Evolutionary conservation across 768 basidiomycete species (phyloP).

Genomic region (Clitopilus passeckerianus): DNA sequence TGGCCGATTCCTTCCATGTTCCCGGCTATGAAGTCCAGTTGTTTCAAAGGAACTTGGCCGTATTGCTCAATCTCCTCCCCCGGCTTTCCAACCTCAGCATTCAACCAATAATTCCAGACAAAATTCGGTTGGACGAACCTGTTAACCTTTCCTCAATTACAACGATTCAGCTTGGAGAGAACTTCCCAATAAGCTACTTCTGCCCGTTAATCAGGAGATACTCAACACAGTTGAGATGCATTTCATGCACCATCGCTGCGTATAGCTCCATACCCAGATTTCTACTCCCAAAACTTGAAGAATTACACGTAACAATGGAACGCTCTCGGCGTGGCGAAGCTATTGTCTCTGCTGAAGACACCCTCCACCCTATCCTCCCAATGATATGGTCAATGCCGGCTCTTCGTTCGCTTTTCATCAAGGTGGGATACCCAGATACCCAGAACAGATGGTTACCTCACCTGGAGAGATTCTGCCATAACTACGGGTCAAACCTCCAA

Average conservation of each 20-base stretch:
- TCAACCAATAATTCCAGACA: not conserved
- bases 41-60: not conserved
- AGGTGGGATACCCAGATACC: not conserved
- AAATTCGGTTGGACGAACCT: not conserved
- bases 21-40: not conserved
- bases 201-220: no score
- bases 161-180: not conserved
- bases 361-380: not conserved
- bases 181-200: not conserved
- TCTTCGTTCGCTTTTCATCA: not conserved
- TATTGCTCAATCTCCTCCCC: not conserved
- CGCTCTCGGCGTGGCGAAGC: not conserved
- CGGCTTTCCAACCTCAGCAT: not conserved
- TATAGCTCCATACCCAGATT: not conserved
- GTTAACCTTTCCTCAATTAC: not conserved
- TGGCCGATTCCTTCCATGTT: not conserved
- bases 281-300: not conserved
- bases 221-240: not conserved
- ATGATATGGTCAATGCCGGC: not conserved
- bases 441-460: not conserved
- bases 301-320: not conserved
- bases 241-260: not conserved
- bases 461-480: not conserved
- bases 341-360: not conserved
- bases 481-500: not conserved